phyloP scores from a whole-genome alignment of 2,329 filamentous ascomycete genomes.

The Camillea tinctor region DNA sequence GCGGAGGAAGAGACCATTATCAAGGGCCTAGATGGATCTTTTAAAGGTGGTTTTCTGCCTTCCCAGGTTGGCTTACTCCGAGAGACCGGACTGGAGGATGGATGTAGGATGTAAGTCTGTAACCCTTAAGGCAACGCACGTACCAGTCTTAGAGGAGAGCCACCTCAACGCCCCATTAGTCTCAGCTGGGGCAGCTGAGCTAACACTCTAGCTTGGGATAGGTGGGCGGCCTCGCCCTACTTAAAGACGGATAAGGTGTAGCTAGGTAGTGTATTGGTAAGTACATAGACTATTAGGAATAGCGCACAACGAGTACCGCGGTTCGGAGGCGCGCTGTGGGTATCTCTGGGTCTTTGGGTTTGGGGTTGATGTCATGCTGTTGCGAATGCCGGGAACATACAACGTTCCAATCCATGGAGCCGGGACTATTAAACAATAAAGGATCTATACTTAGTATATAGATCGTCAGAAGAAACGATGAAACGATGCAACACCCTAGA shows the following conservation, averaged over 20 bases:
- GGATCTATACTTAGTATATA: not conserved
- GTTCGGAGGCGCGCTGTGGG: not conserved
- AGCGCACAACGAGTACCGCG: not conserved
- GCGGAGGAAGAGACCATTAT: not conserved
- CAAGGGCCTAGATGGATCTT: not conserved
- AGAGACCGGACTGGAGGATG: not conserved
- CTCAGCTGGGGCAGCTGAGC: not conserved
- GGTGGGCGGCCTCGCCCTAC: not conserved
- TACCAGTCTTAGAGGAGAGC: not conserved
- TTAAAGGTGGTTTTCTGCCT: not conserved
- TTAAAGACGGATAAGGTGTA: not conserved
- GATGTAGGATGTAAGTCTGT: not conserved
- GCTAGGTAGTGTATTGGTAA: too few relatives aligned
- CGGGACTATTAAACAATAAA: not conserved
- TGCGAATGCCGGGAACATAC: not conserved
- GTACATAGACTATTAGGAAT: not conserved
- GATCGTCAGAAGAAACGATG: too few relatives aligned
- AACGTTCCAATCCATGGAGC: not conserved
- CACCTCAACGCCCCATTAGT: not conserved
- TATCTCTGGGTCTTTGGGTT: too few relatives aligned
- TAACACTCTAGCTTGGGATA: not conserved
- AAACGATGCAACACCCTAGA: not conserved
- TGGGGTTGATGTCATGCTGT: not conserved
- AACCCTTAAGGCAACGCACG: not conserved
- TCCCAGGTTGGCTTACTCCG: not conserved